Evolutionary conservation across 371 early-diverging fungal species (phyloP).

Genomic region (Lichtheimia ornata): DNA sequence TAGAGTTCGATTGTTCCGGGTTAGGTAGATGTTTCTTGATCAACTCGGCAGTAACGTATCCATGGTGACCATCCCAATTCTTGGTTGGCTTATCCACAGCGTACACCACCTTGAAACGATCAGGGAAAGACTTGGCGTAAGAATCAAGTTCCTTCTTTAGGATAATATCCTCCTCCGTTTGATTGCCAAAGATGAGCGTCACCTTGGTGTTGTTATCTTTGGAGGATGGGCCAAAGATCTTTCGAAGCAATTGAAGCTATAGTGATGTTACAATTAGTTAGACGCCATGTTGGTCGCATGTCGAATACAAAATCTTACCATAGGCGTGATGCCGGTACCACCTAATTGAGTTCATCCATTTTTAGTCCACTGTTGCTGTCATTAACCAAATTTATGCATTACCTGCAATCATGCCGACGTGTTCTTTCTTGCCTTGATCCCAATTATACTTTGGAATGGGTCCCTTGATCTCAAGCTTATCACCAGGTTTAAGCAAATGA

Average conservation of each 20-base stretch:
- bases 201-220: conserved; percentile 78
- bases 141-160: conserved; percentile 78
- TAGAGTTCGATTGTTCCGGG: conserved; percentile 53
- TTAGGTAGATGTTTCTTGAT: conserved; percentile 67
- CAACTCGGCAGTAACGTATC: conserved; percentile 71
- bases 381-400: neutral
- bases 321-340: conserved; percentile 95
- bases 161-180: conserved; percentile 84
- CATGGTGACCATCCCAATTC: conserved; percentile 68
- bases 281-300: too few relatives aligned
- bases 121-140: conserved; percentile 68
- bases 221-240: conserved; percentile 67
- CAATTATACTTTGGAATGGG: conserved; percentile 87
- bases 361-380: too few relatives aligned
- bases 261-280: neutral
- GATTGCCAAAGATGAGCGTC: conserved; percentile 87
- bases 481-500: conserved; percentile 78
- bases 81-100: conserved; percentile 71
- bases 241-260: conserved; percentile 69
- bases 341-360: conserved; percentile 39
- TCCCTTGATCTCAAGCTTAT: conserved; percentile 86
- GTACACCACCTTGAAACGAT: conserved; percentile 80
- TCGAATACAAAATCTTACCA: conserved; percentile 42
- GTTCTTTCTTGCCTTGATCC: conserved; percentile 69
- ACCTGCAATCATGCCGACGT: conserved; percentile 82